Percentiles rank a stretch among this genome's conserved stretches.
Conservation (phyloP, 495 filamentous ascomycete genomes). For the Lichina pygmaea region DNA sequence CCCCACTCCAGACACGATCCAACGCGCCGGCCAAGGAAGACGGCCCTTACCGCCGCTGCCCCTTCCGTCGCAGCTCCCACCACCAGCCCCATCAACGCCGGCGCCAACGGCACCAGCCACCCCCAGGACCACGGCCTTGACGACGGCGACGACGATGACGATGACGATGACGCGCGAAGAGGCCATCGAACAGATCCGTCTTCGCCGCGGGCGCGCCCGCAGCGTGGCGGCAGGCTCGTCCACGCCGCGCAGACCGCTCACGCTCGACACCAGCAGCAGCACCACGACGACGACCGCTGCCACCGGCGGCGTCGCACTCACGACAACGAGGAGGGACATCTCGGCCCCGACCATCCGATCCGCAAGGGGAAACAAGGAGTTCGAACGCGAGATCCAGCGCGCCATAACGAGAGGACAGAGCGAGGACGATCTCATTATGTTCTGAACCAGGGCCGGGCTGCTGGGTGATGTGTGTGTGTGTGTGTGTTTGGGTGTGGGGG, state of each 20-base stretch:
- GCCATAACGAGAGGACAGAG: too few species aligned
- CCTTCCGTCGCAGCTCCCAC: neutral
- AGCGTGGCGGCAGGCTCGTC: conserved; percentile 5
- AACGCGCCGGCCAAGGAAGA: too few species aligned
- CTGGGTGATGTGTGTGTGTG: too few species aligned
- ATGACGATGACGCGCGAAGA: conserved; percentile 25
- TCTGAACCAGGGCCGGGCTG: too few species aligned
- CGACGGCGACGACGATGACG: conserved; percentile 7
- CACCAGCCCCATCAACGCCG: neutral
- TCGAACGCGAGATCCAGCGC: too few species aligned
- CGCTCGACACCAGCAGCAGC: neutral
- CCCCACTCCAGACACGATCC: conserved; percentile 2
- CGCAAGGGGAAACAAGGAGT: too few species aligned
- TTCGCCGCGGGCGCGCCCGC: conserved; percentile 21
- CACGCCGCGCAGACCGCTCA: neutral
- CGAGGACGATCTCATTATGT: too few species aligned
- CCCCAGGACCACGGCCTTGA: conserved; percentile 1
- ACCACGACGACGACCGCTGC: neutral
- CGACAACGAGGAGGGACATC: too few species aligned
- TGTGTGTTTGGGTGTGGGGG: too few species aligned
- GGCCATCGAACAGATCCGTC: conserved; percentile 26
- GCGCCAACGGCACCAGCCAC: neutral
- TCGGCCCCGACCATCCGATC: too few species aligned
- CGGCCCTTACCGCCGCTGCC: too few species aligned
- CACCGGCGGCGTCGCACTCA: neutral